Conservation (phyloP, 2,329 filamentous ascomycete species). For the Colletotrichum euphorbiae region DNA sequence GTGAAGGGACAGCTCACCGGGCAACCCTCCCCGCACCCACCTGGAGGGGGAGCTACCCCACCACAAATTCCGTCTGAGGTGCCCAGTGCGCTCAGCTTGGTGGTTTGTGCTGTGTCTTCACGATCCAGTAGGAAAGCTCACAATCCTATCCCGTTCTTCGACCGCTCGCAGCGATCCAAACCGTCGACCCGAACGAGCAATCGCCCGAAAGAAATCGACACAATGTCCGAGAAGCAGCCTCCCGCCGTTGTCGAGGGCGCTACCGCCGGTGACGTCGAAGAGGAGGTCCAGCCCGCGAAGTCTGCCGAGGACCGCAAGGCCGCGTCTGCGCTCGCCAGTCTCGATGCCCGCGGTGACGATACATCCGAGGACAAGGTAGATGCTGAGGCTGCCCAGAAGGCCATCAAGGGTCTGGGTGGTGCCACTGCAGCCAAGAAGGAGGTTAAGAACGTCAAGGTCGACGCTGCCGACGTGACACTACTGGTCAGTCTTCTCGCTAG, state of each 20-base stretch:
- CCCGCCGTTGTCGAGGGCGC: slow-evolving; percentile 70
- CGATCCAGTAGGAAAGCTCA: neutral
- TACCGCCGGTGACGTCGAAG: slow-evolving; percentile 68
- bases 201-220: neutral
- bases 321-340: slow-evolving; percentile 76
- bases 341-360: slow-evolving; percentile 67
- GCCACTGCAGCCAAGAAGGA: slow-evolving; percentile 53
- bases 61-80: slow-evolving; percentile 26
- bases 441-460: slow-evolving; percentile 77
- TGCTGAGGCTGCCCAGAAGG: slow-evolving; percentile 76
- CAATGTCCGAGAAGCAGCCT: slow-evolving; percentile 73
- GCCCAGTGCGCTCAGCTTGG: neutral
- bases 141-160: neutral
- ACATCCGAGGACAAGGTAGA: slow-evolving; percentile 66
- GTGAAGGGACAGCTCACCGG: slow-evolving; percentile 5
- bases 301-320: slow-evolving; percentile 83
- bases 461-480: slow-evolving; percentile 76
- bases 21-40: slow-evolving; percentile 22
- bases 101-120: no score
- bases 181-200: neutral
- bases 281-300: slow-evolving; percentile 67
- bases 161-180: neutral
- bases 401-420: slow-evolving; percentile 72
- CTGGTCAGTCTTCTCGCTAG: slow-evolving; percentile 62
- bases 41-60: slow-evolving; percentile 13